Base-by-base conservation (phyloP, 345 rosid genomes). In the Populus simonii region DNA sequence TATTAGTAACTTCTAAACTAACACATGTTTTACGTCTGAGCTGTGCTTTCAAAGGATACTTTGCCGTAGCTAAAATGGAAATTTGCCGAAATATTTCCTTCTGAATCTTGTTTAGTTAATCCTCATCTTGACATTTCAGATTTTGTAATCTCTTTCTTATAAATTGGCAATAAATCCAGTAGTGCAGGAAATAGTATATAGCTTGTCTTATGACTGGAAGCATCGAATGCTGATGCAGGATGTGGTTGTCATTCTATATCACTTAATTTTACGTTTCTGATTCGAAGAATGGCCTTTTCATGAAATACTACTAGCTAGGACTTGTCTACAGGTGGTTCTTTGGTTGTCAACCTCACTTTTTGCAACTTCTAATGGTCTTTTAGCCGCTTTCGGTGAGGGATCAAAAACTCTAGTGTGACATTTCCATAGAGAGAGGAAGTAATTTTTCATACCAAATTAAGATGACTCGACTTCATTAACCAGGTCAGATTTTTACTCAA, bases 1-100 rank as follows among this genome's bases (percentile, higher is more conserved):
- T 87, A 84, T 33, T 33, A 33, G 4, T 82, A 83, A 77, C 73
- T 68, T 77, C 35, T 31, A 68, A 49, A 59, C 8, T 74, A 67
- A 49, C 1, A 59, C 69, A 59, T 74, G 68, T 74, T 12, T 77
- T 61, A 33, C 36, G 36, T 33, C 36, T 33, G 36, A 33, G 36
- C 36, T 33, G 5, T 68, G 33, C 55, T 41, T 68, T 45, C 31
- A 7, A 76, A 57, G 47, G 65, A 66, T 53, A 25, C 31, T 70
- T 77, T 41, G 36, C 55, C 18, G 13, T 66, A 66, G 23, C 8
- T 33, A 35, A 33, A 66, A 66, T 66, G 39, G 69, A 66, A 66
- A 59, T 59, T 59, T 23, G 29, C 27, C 9, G 65, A 59, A 59
- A 27, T 1, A 3, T 59, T 57, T 59, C 29, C 65, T 23, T 43